phyloP scores from a whole-genome alignment of 257 asterid genomes.

The Buddleja alternifolia region DNA sequence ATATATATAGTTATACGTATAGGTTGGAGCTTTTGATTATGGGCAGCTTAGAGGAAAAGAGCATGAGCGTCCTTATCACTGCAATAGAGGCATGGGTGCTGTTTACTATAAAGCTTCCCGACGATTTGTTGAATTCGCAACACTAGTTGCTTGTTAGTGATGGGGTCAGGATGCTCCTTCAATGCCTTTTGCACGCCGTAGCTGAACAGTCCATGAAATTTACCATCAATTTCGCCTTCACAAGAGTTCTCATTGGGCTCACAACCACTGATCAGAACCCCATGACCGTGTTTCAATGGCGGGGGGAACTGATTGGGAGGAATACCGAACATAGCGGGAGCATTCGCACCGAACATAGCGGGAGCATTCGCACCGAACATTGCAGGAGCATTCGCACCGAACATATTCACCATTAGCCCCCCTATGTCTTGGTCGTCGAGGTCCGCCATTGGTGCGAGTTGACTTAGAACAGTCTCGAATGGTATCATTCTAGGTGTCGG shows the following conservation, averaged over 20 bases:
- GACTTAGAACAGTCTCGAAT: too few relatives aligned
- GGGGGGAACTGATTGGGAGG: slow-evolving; percentile 24
- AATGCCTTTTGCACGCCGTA: slow-evolving; percentile 39
- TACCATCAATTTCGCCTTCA: slow-evolving; percentile 26
- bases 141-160: slow-evolving; percentile 41
- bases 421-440: too few relatives aligned
- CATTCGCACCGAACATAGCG: slow-evolving; percentile 39
- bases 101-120: slow-evolving; percentile 30
- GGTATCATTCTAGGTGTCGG: too few relatives aligned
- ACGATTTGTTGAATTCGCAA: slow-evolving; percentile 33
- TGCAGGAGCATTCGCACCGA: too few relatives aligned
- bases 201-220: slow-evolving; percentile 50
- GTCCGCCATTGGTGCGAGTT: too few relatives aligned
- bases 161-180: slow-evolving; percentile 30
- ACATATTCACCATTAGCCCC: too few relatives aligned
- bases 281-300: slow-evolving; percentile 41
- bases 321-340: slow-evolving; percentile 34
- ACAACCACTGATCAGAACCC: slow-evolving; percentile 50
- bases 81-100: slow-evolving; percentile 58
- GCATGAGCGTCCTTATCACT: slow-evolving; percentile 46
- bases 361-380: too few relatives aligned
- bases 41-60: slow-evolving; percentile 33
- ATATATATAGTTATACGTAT: neutral
- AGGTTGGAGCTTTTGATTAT: too few relatives aligned
- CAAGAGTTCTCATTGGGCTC: slow-evolving; percentile 41